Evolutionary conservation across 768 basidiomycete genomes (phyloP), one percentile per base, ranked within the genome.

Genomic region (Exidia glandulosa): DNA sequence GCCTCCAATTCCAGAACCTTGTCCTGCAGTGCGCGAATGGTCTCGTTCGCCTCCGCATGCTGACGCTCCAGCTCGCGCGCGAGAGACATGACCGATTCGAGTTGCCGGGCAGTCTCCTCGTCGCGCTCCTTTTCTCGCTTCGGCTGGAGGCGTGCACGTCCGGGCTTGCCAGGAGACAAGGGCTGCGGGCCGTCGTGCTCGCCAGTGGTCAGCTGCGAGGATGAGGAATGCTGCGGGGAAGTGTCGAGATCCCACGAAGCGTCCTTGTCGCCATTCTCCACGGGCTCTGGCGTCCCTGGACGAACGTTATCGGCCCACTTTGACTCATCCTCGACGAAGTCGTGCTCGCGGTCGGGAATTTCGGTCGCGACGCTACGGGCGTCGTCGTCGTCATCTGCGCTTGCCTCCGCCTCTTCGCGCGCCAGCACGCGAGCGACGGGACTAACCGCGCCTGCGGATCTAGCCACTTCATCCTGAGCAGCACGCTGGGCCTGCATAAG

Each of bases 361-460:
- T 90, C 75, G 0, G 93, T 96, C 16, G 74, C 69, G 1, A 94
- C 77, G 66, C 91, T 94, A 32, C 81, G 67, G 3, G 81, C 73
- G 65, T 93, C 88, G 61, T 88, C 87, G 10, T 86, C 83, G 32
- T 83, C 85, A 29, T 87, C 85, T 12, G 70, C 71, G 56, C 73
- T 72, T 10, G 64, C 64, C 14, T 71, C 68, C 3, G 60, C 30
- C 10, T 63, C 64, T 16, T 66, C 65, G 16, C 71, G 72, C 66
- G 68, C 54, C 66, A 70, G 50, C 52, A 52, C 59, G 70, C 70
- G 57, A 4, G 50, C 50, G 30, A 74, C 72, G 27, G 71, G 71
- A 27, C 69, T 64, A 55, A 73, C 66, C 32, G 65, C 64, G 10
- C 65, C 62, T 60, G 63, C 61, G 61, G 67, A 59, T 31, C 69